Evolutionary conservation across 2,329 filamentous ascomycete species (phyloP), one percentile per base, ranked within the genome.

Genomic region (Colletotrichum sp.): DNA sequence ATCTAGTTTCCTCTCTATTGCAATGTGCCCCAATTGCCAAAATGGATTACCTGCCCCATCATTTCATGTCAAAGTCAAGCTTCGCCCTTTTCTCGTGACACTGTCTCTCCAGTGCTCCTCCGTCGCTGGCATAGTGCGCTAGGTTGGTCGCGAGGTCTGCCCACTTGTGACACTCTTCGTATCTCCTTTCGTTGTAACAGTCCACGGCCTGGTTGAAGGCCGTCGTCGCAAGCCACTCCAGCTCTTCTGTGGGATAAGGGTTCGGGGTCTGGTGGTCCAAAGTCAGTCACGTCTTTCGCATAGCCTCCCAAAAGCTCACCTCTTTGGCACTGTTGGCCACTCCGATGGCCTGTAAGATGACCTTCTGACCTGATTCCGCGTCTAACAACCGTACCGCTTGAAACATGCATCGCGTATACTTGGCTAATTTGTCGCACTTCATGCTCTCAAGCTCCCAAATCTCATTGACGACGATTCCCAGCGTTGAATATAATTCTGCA

Each of bases 361-460:
- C 87, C 62, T 89, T 87, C 66, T 93, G 86, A 12, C 91, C 90
- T 18, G 92, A 83, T 1, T 83, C 83, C 24, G 92, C 89, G 63
- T 92, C 89, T 6, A 89, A 86, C 2, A 90, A 86, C 1, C 96
- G 84, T 0, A 93, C 90, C 1, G 92, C 87, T 77, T 94, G 93
- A 78, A 96, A 94, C 3, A 97, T 87, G 79, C 94, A 96, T 2
- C 95, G 91, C 62, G 96, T 90, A 86, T 97, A 98, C 79, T 93
- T 94, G 9, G 94, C 91, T 1, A 98, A 86, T 79, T 92, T 92
- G 1, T 83, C 81, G 6, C 88, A 87, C 77, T 93, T 89, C 60
- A 93, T 91, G 1, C 83, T 80, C 21, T 92, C 88, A 2, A 92
- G 83, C 1, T 84, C 87, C 84, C 91, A 93, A 21, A 94, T 92